Conservation (phyloP, 331 rosid genomes). For the Malus hybrid region DNA sequence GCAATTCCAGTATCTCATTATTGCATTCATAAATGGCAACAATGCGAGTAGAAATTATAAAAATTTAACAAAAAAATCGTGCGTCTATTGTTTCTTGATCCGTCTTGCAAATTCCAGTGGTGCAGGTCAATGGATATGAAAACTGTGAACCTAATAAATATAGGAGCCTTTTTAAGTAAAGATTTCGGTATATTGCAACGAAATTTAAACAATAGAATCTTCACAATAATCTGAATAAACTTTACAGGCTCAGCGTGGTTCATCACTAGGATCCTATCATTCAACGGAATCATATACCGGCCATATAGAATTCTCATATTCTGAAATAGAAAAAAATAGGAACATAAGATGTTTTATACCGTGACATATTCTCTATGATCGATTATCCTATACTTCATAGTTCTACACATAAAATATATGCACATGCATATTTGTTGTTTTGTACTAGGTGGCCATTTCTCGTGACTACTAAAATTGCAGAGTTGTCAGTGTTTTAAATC, state of each 20-base stretch:
- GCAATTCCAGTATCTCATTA: not conserved
- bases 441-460: constrained; percentile 1
- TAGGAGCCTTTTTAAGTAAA: too few relatives aligned
- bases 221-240: too few relatives aligned
- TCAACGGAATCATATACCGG: too few relatives aligned
- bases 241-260: too few relatives aligned
- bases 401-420: not conserved
- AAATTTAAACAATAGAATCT: too few relatives aligned
- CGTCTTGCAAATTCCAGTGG: not conserved
- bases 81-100: not conserved
- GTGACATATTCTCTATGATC: too few relatives aligned
- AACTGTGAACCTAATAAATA: not conserved
- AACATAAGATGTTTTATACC: too few relatives aligned
- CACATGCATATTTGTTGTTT: not conserved
- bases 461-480: not conserved
- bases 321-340: too few relatives aligned
- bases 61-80: not conserved
- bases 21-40: not conserved
- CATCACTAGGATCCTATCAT: too few relatives aligned
- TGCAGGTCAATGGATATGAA: not conserved
- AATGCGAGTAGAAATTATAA: not conserved
- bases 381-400: too few relatives aligned
- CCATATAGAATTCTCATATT: too few relatives aligned
- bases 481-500: not conserved
- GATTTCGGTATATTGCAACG: too few relatives aligned